phyloP scores from a whole-genome alignment of 1,284 basidiomycete genomes.

The Boletus nobilissimus region DNA sequence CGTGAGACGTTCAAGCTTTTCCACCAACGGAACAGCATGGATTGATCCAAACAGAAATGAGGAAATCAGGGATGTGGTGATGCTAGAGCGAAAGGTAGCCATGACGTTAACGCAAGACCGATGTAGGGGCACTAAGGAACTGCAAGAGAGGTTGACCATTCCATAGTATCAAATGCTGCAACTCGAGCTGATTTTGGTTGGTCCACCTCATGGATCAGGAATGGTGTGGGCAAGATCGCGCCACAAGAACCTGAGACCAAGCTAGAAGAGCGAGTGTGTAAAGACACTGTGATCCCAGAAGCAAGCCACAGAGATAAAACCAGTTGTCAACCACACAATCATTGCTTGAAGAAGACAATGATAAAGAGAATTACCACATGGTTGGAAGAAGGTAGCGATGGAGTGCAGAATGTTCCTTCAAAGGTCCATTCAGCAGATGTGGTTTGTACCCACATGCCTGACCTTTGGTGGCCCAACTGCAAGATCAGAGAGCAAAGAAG shows the following conservation, averaged over 20 bases:
- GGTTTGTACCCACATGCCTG: slow-evolving; percentile 10
- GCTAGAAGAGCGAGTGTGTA: slow-evolving; percentile 8
- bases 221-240: slow-evolving; percentile 15
- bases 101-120: slow-evolving; percentile 20
- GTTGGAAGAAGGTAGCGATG: slow-evolving; percentile 1
- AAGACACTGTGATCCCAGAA: slow-evolving; percentile 23
- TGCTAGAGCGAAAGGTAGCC: slow-evolving; percentile 26
- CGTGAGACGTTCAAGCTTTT: slow-evolving; percentile 34
- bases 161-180: slow-evolving; percentile 32
- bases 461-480: not conserved
- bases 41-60: slow-evolving; percentile 24
- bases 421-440: not conserved
- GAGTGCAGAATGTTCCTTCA: slow-evolving; percentile 3
- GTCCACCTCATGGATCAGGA: slow-evolving; percentile 21
- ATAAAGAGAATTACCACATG: slow-evolving; percentile 15
- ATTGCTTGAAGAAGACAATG: not conserved
- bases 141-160: not conserved
- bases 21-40: slow-evolving; percentile 32
- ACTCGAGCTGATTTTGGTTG: not conserved
- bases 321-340: not conserved
- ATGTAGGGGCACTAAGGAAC: not conserved
- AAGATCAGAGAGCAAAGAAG: not conserved
- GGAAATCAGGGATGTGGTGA: slow-evolving; percentile 20
- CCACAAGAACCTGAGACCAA: slow-evolving; percentile 16
- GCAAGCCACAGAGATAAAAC: not conserved